These are phyloP conservation scores for Lavandula angustifolia DNA, from an alignment of 257 asterid genomes.

Conservation along the genomic window DNA sequence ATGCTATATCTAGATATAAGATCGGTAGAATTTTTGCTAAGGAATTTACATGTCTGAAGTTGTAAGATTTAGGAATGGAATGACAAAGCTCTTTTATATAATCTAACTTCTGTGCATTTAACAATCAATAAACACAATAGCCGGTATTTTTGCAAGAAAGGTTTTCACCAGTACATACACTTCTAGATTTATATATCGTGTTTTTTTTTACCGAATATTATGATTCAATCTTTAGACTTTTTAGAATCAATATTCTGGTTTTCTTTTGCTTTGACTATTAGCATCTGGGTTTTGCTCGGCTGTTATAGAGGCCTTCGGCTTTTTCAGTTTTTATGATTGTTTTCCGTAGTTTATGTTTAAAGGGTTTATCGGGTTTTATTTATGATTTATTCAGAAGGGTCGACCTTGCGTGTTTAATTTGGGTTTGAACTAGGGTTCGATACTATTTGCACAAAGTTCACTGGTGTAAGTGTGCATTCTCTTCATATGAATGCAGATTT, in stretches of 20 bases:
- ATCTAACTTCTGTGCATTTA: too few relatives aligned
- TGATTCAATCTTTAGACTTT: too few relatives aligned
- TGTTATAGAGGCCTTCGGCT: slow-evolving; percentile 2
- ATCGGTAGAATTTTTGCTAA: too few relatives aligned
- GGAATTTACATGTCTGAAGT: too few relatives aligned
- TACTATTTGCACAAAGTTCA: neutral
- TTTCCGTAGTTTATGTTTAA: slow-evolving; percentile 29
- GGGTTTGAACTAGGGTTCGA: slow-evolving; percentile 36
- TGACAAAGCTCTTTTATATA: too few relatives aligned
- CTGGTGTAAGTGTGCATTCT: slow-evolving; percentile 23
- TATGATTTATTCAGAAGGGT: slow-evolving; percentile 11
- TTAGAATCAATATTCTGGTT: slow-evolving; percentile 22
- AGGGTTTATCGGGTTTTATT: slow-evolving; percentile 42
- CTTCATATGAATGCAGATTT: neutral
- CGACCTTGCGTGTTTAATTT: slow-evolving; percentile 41
- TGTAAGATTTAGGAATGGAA: too few relatives aligned
- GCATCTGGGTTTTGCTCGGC: slow-evolving; percentile 42
- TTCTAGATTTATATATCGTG: too few relatives aligned
- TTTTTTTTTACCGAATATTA: too few relatives aligned
- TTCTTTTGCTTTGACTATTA: slow-evolving; percentile 29
- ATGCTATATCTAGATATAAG: too few relatives aligned
- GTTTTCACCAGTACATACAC: too few relatives aligned
- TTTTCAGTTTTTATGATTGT: slow-evolving; percentile 1
- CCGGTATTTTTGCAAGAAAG: too few relatives aligned
- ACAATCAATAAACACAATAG: too few relatives aligned